Evolutionary conservation across 495 filamentous ascomycete genomes (phyloP).

Genomic region (Parathielavia hyrcaniae): DNA sequence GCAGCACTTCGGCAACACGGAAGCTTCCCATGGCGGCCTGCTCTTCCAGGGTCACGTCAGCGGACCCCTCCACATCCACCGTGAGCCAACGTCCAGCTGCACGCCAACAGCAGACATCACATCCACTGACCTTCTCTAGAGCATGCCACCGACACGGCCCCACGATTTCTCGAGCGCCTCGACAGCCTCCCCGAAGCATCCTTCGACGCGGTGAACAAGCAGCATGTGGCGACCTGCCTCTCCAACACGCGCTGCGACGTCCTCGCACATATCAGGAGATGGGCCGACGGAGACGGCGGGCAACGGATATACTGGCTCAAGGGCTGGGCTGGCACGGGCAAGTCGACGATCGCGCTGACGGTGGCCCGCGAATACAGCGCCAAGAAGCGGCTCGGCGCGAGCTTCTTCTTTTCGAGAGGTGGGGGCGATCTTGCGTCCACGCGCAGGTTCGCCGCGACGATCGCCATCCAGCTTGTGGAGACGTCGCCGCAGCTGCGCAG

Average conservation of each 20-base stretch:
- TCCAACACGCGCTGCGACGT: neutral
- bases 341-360: neutral
- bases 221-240: neutral
- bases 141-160: too few species aligned
- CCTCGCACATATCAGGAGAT: constrained; percentile 2
- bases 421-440: constrained; percentile 1
- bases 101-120: too few species aligned
- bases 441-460: neutral
- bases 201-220: neutral
- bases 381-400: neutral
- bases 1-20: too few species aligned
- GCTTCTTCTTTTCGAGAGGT: neutral
- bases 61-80: too few species aligned
- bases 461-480: neutral
- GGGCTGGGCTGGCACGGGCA: neutral
- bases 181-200: constrained; percentile 4
- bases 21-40: too few species aligned
- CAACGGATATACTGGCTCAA: neutral
- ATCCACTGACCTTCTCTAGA: too few species aligned
- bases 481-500: neutral
- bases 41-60: too few species aligned
- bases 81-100: too few species aligned
- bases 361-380: neutral
- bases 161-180: constrained; percentile 2
- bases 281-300: neutral